phyloP scores from a whole-genome alignment of 2,329 filamentous ascomycete species.

The Monilinia vaccinii-corymbosi region DNA sequence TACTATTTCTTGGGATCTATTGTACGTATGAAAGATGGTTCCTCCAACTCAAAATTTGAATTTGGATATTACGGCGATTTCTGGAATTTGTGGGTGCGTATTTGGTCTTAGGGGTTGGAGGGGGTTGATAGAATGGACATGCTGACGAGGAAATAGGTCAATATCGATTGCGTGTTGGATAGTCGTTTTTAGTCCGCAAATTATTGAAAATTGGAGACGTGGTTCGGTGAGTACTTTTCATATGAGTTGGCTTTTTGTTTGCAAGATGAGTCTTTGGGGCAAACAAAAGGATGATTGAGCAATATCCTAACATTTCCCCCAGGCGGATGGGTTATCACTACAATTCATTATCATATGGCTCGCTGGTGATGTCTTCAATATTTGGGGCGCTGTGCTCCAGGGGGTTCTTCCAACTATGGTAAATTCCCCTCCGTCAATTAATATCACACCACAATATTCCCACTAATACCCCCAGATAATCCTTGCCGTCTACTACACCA shows the following conservation, averaged over 20 bases:
- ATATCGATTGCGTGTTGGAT: conserved; percentile 96
- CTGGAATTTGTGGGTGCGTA: conserved; percentile 76
- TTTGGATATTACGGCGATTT: conserved; percentile 82
- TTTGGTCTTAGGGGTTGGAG: neutral
- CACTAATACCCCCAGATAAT: conserved; percentile 51
- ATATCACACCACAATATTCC: neutral
- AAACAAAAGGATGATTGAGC: neutral
- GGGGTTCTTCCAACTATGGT: conserved; percentile 90
- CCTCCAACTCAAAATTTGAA: conserved; percentile 47
- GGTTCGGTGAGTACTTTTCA: conserved; percentile 38
- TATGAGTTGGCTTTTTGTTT: neutral
- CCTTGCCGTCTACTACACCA: conserved; percentile 86
- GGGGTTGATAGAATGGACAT: neutral
- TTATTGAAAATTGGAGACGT: conserved; percentile 86
- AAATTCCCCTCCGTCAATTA: conserved; percentile 18
- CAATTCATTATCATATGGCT: conserved; percentile 93
- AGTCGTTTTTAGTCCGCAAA: conserved; percentile 94
- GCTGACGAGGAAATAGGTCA: conserved; percentile 45
- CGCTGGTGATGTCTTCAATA: conserved; percentile 91
- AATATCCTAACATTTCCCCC: neutral
- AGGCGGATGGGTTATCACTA: conserved; percentile 76
- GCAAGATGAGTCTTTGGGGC: neutral
- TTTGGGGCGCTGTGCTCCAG: conserved; percentile 83
- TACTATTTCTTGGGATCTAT: neutral
- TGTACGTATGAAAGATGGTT: conserved; percentile 25